A percentile compares a stretch with the other conserved stretches of the same genome.
These are phyloP conservation scores for Trypanosoma melophagium DNA, from an alignment of 208 protist genomes.

Conservation along the genomic window DNA sequence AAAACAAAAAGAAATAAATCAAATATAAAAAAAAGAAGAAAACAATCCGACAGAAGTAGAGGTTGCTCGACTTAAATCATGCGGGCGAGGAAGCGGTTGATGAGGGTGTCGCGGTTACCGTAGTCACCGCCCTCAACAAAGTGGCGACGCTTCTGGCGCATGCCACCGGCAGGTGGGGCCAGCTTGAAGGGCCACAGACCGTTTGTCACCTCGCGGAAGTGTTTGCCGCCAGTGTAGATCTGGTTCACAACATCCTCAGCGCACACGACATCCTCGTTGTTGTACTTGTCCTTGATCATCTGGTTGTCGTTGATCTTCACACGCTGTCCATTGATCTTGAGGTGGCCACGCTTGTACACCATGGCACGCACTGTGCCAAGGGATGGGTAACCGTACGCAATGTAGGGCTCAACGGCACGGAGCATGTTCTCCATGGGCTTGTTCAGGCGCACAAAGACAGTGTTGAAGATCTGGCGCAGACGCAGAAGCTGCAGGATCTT, in stretches of 20 bases:
- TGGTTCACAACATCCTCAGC: constrained; percentile 99
- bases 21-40: constrained; percentile 22
- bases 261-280: constrained; percentile 96
- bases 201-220: constrained; percentile 98
- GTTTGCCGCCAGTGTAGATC: constrained; percentile 98
- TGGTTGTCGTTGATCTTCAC: constrained; percentile 96
- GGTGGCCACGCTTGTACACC: constrained; percentile 99
- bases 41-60: constrained; percentile 1
- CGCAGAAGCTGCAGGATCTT: constrained; percentile 99
- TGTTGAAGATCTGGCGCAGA: constrained; percentile 99
- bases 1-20: constrained; percentile 22
- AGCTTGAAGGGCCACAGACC: constrained; percentile 99
- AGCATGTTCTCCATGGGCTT: constrained; percentile 99
- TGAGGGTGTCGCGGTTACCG: constrained; percentile 99
- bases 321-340: constrained; percentile 97
- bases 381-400: constrained; percentile 99
- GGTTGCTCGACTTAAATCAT: constrained; percentile 96
- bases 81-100: constrained; percentile 97
- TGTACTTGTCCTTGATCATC: constrained; percentile 95
- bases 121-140: constrained; percentile 99
- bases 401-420: constrained; percentile 97
- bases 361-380: constrained; percentile 97
- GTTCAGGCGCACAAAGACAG: constrained; percentile 99
- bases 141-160: constrained; percentile 95
- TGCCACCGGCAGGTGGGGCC: constrained; percentile 94